These are phyloP conservation scores for Pleurotus giganteus DNA, from an alignment of 768 basidiomycete genomes.

Conservation along the genomic window DNA sequence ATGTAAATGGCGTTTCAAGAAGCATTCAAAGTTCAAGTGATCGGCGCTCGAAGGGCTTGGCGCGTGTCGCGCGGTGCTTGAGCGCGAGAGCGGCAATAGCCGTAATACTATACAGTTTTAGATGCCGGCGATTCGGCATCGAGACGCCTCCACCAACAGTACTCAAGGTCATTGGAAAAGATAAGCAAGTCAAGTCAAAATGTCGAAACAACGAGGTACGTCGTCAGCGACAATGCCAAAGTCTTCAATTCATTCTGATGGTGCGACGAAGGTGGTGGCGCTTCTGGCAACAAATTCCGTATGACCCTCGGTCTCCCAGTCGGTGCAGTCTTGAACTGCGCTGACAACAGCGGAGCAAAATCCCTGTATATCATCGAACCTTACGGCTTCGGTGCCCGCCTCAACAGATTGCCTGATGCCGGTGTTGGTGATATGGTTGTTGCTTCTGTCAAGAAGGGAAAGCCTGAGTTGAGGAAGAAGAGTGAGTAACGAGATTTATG, in stretches of 20 bases:
- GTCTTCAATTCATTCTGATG: neutral
- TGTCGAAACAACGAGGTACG: constrained; percentile 7
- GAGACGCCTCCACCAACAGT: neutral
- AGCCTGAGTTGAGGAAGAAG: constrained; percentile 99
- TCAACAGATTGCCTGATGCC: constrained; percentile 96
- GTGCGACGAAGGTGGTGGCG: constrained; percentile 43
- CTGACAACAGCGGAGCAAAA: constrained; percentile 99
- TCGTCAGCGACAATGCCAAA: neutral
- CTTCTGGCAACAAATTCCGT: constrained; percentile 95
- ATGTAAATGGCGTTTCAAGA: too few species aligned
- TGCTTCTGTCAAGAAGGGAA: constrained; percentile 99
- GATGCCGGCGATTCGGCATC: constrained; percentile 9
- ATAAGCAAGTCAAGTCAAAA: neutral
- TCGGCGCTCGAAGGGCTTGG: too few species aligned
- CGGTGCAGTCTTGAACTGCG: constrained; percentile 94
- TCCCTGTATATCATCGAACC: constrained; percentile 94
- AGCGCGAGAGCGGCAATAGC: neutral
- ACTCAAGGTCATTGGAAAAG: neutral
- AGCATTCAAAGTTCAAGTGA: too few species aligned
- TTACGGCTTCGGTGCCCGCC: constrained; percentile 91
- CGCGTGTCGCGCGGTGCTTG: neutral
- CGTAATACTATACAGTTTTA: constrained; percentile 2
- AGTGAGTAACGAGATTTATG: constrained; percentile 52
- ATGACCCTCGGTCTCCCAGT: constrained; percentile 93
- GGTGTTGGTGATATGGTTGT: constrained; percentile 96